Percentiles rank a stretch among this genome's conserved stretches.
Evolutionary conservation across 148 eudicot genomes (phyloP).

Genomic region (Vaccinium macrocarpon): DNA sequence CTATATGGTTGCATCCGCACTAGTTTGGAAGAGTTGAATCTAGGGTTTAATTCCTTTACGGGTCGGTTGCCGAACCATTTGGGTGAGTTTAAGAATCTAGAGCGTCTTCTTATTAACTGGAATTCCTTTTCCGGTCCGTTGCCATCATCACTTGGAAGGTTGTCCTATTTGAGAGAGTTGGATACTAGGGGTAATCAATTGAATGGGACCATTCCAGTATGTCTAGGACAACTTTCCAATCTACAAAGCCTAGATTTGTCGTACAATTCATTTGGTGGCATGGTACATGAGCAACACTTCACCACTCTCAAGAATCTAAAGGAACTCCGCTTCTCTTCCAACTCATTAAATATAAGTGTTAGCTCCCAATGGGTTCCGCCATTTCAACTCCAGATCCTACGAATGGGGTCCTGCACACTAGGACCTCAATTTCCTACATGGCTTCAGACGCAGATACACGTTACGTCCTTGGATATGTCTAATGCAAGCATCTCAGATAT

Average conservation of each 20-base stretch:
- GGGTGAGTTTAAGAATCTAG: slow-evolving; percentile 1
- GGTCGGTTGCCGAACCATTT: too few relatives aligned
- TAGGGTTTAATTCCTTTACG: too few relatives aligned
- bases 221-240: not conserved
- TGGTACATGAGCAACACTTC: not conserved
- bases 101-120: not conserved
- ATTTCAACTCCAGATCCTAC: not conserved
- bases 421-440: slow-evolving; percentile 19
- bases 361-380: slow-evolving; percentile 14
- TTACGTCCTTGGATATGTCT: not conserved
- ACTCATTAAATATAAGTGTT: not conserved
- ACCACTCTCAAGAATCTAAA: not conserved
- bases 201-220: not conserved
- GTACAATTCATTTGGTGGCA: not conserved
- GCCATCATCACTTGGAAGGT: not conserved
- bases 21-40: too few relatives aligned
- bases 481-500: not conserved
- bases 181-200: not conserved
- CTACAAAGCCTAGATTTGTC: not conserved
- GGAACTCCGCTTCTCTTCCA: not conserved
- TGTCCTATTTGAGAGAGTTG: not conserved
- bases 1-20: too few relatives aligned
- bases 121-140: not conserved
- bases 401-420: not conserved
- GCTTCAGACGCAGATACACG: slow-evolving; percentile 7